Conservation (phyloP, 768 basidiomycete genomes). For the Collybia sp. region DNA sequence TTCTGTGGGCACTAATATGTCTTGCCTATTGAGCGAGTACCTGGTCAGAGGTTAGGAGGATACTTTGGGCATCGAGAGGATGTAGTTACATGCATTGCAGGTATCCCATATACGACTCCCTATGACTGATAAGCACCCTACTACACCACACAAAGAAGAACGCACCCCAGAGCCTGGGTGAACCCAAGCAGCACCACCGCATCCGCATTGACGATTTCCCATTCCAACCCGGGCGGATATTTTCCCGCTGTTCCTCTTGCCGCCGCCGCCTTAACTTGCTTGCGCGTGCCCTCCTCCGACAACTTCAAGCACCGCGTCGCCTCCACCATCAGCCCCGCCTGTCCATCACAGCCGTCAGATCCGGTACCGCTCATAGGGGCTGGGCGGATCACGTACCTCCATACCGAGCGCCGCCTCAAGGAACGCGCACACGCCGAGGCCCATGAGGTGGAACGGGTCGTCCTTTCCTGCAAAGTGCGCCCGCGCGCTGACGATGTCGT, state of each 20-base stretch:
- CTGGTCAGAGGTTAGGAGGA: slow-evolving; percentile 14
- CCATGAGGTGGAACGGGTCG: slow-evolving; percentile 71
- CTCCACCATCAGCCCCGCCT: slow-evolving; percentile 61
- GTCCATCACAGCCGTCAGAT: background rate
- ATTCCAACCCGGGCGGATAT: slow-evolving; percentile 66
- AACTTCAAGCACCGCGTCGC: slow-evolving; percentile 50
- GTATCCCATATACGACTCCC: slow-evolving; percentile 77
- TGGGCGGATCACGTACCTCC: slow-evolving; percentile 45
- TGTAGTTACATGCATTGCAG: slow-evolving; percentile 65
- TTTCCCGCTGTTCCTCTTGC: slow-evolving; percentile 27
- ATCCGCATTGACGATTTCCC: slow-evolving; percentile 74
- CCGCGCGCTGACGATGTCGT: slow-evolving; percentile 55
- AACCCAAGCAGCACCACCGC: slow-evolving; percentile 66
- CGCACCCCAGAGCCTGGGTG: slow-evolving; percentile 65
- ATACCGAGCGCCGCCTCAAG: slow-evolving; percentile 78
- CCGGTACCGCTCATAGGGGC: background rate
- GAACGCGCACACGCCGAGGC: slow-evolving; percentile 68
- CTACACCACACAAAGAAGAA: background rate
- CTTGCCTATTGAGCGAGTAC: slow-evolving; percentile 50
- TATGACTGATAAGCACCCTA: slow-evolving; percentile 15
- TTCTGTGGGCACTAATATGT: background rate
- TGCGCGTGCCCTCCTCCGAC: slow-evolving; percentile 60
- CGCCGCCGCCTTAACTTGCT: slow-evolving; percentile 31
- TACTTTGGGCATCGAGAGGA: background rate
- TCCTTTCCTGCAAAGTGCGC: slow-evolving; percentile 41